Conservation (phyloP, 495 filamentous ascomycete genomes). For the Talaromyces borbonicus region DNA sequence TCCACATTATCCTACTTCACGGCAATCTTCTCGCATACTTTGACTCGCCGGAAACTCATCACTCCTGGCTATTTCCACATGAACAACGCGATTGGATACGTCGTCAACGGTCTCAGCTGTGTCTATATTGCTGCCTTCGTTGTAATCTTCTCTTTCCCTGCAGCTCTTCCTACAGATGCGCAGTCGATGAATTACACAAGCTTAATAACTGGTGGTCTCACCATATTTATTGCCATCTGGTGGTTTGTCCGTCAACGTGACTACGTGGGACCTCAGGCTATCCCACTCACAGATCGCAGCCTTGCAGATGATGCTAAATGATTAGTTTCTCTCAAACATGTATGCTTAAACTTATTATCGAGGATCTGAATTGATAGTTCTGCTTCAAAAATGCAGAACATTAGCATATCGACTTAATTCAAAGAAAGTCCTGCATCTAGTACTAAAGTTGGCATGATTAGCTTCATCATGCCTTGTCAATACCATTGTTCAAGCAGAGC, state of each 20-base stretch:
- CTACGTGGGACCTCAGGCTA: conserved; percentile 29
- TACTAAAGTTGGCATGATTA: too few relatives aligned
- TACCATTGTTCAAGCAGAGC: too few relatives aligned
- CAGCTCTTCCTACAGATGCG: conserved; percentile 41
- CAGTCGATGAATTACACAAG: conserved; percentile 64
- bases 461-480: too few relatives aligned
- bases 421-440: too few relatives aligned
- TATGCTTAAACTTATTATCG: too few relatives aligned
- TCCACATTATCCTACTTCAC: conserved; percentile 64
- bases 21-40: conserved; percentile 64
- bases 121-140: conserved; percentile 60
- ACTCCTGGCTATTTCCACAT: conserved; percentile 62
- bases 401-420: too few relatives aligned
- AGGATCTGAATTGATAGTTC: too few relatives aligned
- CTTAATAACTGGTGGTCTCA: conserved; percentile 52
- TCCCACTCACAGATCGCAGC: conserved; percentile 28
- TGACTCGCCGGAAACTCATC: conserved; percentile 54
- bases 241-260: conserved; percentile 28
- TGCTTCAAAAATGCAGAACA: too few relatives aligned
- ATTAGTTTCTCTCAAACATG: too few relatives aligned
- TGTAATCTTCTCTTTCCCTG: conserved; percentile 75
- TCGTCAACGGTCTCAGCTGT: conserved; percentile 49
- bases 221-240: conserved; percentile 33
- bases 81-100: conserved; percentile 44
- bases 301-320: conserved; percentile 11